Evolutionary conservation across 1,284 basidiomycete species (phyloP), one percentile per base, ranked within the genome.

Genomic region (Sporisorium iseilematis-ciliati): DNA sequence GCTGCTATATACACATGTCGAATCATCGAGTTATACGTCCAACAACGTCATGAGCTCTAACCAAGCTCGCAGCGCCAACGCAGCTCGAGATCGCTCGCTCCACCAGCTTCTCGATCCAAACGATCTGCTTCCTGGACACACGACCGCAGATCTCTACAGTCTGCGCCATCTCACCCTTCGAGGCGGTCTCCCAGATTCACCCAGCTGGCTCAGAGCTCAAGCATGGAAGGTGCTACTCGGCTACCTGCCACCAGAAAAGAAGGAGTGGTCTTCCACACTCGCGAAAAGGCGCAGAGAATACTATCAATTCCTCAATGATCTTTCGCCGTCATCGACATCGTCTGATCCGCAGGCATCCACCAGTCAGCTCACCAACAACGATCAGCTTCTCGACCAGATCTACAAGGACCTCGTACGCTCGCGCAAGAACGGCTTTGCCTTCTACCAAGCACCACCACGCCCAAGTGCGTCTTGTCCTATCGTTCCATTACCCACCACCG

Each of bases 191-290:
- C 66, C 71, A 38, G 67, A 75, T 35, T 59, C 68, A 7, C 79
- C 78, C 1, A 41, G 57, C 25, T 85, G 83, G 83, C 72, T 82
- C 18, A 60, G 83, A 31, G 63, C 83, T 2, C 80, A 82, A 57
- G 78, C 82, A 7, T 85, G 83, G 82, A 81, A 81, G 40, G 73
- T 84, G 3, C 60, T 85, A 3, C 64, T 85, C 16, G 79, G 76
- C 35, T 83, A 80, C 57, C 51, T 85, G 12, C 77, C 81, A 1
- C 67, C 71, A 25, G 82, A 83, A 20, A 83, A 83, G 71, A 62
- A 65, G 21, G 68, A 78, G 21, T 85, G 83, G 83, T 55, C 59
- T 0, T 49, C 58, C 7, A 75, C 70, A 2, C 48, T 83, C 7
- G 59, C 63, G 10, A 75, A 69, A 21, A 50, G 80, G 25, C 69